phyloP scores from a whole-genome alignment of 306 rosid genomes.

The Prosopis cineraria region DNA sequence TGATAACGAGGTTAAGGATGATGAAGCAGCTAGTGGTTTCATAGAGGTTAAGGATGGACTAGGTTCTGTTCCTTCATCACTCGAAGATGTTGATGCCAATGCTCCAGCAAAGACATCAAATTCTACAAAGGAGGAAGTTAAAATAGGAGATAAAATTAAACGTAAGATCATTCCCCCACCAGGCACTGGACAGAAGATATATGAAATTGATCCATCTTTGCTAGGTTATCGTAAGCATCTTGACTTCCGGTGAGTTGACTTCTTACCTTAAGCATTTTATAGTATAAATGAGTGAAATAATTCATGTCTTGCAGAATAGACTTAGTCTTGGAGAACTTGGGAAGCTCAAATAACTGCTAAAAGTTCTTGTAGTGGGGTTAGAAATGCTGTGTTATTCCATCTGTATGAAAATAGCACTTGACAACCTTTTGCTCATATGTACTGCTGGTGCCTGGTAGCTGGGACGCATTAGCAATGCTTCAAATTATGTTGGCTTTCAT shows the following conservation, averaged over 20 bases:
- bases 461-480: conserved; percentile 1
- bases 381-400: conserved; percentile 21
- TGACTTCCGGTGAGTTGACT: conserved; percentile 82
- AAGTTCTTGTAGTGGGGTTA: background rate
- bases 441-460: background rate
- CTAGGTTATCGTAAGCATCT: conserved; percentile 60
- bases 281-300: background rate
- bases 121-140: conserved; percentile 38
- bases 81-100: conserved; percentile 40
- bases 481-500: background rate
- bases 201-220: conserved; percentile 75
- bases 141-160: conserved; percentile 37
- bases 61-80: conserved; percentile 43
- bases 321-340: background rate
- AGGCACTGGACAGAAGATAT: conserved; percentile 81
- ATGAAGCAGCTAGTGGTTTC: conserved; percentile 40
- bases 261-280: background rate
- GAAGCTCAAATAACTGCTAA: background rate
- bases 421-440: conserved; percentile 11
- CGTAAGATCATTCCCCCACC: conserved; percentile 66
- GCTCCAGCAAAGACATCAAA: conserved; percentile 47
- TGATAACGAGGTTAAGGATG: conserved; percentile 40
- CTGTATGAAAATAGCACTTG: conserved; percentile 1
- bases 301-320: background rate
- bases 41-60: conserved; percentile 41